A percentile compares a stretch with the other conserved stretches of the same genome.
These are phyloP conservation scores for Apiotrichum laibachii DNA, from an alignment of 1,284 basidiomycete species.

Conservation along the genomic window DNA sequence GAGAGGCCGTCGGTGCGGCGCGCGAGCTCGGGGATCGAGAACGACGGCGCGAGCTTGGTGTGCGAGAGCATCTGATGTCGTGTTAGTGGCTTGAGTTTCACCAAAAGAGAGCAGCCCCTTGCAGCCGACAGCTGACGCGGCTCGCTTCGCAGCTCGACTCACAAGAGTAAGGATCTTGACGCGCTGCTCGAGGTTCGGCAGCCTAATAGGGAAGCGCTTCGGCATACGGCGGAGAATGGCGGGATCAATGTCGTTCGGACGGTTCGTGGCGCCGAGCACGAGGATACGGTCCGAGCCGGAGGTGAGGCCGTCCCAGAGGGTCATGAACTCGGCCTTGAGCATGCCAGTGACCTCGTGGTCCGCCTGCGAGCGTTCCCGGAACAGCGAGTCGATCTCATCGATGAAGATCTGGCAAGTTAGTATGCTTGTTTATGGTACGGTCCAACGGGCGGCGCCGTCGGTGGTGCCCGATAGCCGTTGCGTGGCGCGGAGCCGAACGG, in stretches of 20 bases:
- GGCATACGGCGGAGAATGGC: constrained; percentile 96
- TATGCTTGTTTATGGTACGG: not conserved
- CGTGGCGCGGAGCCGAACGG: too few species aligned
- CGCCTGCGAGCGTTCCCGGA: constrained; percentile 76
- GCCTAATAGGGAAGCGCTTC: constrained; percentile 86
- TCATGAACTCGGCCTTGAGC: constrained; percentile 99
- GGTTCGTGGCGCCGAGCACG: constrained; percentile 93
- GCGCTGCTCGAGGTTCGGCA: constrained; percentile 79
- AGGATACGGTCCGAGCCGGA: constrained; percentile 77
- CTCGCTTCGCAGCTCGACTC: constrained; percentile 25
- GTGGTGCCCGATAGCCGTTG: too few species aligned
- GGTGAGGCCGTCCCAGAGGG: constrained; percentile 96
- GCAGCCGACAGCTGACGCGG: too few species aligned
- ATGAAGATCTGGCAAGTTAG: constrained; percentile 61
- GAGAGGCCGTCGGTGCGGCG: constrained; percentile 72
- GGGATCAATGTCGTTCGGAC: constrained; percentile 80
- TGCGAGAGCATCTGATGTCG: constrained; percentile 78
- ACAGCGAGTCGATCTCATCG: constrained; percentile 82
- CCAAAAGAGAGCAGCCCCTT: too few species aligned
- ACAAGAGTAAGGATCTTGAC: constrained; percentile 85
- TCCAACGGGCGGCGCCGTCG: not conserved
- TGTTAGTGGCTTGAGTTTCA: too few species aligned
- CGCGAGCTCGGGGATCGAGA: constrained; percentile 69
- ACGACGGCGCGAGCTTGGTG: constrained; percentile 64
- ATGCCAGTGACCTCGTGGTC: constrained; percentile 98